Percentiles rank a stretch among this genome's conserved stretches.
phyloP scores from a whole-genome alignment of 106 monocot genomes.

The Dendrobium officinale region DNA sequence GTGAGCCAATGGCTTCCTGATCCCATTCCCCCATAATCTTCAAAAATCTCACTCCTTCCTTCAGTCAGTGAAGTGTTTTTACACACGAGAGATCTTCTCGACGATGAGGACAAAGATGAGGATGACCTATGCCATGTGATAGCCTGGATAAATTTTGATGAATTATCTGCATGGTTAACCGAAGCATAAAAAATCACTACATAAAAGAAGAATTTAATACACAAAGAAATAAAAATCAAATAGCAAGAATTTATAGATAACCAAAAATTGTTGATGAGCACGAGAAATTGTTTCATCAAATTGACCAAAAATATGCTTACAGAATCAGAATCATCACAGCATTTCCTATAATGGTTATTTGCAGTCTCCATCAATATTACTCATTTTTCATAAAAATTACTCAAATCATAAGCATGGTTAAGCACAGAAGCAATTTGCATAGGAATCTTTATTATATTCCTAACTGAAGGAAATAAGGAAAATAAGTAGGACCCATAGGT shows the following conservation, averaged over 20 bases:
- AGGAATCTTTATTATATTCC: no score
- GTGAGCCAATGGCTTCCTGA: constrained; percentile 89
- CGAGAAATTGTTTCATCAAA: not conserved
- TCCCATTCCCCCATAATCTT: constrained; percentile 69
- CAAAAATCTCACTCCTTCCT: constrained; percentile 50
- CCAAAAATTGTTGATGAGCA: no score
- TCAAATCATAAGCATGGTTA: not conserved
- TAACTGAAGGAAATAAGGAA: not conserved
- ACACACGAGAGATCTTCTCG: constrained; percentile 41
- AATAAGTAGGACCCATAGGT: not conserved
- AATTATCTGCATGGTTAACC: constrained; percentile 57
- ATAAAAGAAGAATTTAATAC: not conserved
- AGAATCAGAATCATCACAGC: not conserved
- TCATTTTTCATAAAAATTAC: not conserved
- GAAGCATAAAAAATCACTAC: constrained; percentile 1
- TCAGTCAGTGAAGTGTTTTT: constrained; percentile 42
- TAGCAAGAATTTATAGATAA: no score
- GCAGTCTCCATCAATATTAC: not conserved
- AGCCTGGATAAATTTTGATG: constrained; percentile 80
- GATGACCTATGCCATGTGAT: constrained; percentile 94
- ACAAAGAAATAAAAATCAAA: not conserved
- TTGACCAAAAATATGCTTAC: no score
- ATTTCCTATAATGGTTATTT: not conserved
- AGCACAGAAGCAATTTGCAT: not conserved
- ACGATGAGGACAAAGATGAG: constrained; percentile 65